These are phyloP conservation scores for Penicillium sp. DNA, from an alignment of 2,329 filamentous ascomycete species.

Conservation along the genomic window DNA sequence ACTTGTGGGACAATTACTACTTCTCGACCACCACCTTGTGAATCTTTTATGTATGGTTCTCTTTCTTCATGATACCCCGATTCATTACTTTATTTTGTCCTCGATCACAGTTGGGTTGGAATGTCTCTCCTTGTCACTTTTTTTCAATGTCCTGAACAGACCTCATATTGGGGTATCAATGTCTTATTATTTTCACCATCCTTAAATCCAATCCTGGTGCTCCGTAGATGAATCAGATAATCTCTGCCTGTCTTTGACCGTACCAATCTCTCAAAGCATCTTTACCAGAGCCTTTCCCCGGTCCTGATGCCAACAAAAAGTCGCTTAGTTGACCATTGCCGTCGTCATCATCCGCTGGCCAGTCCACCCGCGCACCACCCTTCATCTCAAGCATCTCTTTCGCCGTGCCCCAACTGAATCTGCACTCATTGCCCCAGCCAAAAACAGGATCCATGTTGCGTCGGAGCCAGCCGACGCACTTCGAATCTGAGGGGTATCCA, in stretches of 20 bases:
- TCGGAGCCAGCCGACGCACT: slow-evolving; percentile 75
- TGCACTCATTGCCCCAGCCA: slow-evolving; percentile 87
- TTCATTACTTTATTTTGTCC: slow-evolving; percentile 5
- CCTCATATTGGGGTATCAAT: slow-evolving; percentile 24
- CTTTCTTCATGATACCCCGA: slow-evolving; percentile 20
- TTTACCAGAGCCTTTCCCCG: slow-evolving; percentile 45
- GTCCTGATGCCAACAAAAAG: slow-evolving; percentile 55
- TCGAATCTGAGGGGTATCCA: slow-evolving; percentile 83
- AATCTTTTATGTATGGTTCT: slow-evolving; percentile 8
- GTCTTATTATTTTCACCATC: slow-evolving; percentile 13
- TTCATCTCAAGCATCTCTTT: slow-evolving; percentile 88
- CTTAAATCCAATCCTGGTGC: slow-evolving; percentile 14
- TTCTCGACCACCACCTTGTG: slow-evolving; percentile 61
- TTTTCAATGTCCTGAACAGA: slow-evolving; percentile 4
- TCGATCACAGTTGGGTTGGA: slow-evolving; percentile 5
- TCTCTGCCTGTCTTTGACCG: slow-evolving; percentile 62
- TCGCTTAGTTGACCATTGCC: slow-evolving; percentile 64
- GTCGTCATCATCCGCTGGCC: slow-evolving; percentile 69
- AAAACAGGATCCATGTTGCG: slow-evolving; percentile 86
- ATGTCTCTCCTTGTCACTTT: slow-evolving; percentile 16
- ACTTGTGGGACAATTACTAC: slow-evolving; percentile 97
- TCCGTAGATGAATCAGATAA: slow-evolving; percentile 51
- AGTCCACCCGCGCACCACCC: slow-evolving; percentile 67
- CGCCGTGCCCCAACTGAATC: slow-evolving; percentile 92
- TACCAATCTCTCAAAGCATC: slow-evolving; percentile 81